A percentile compares a stretch with the other conserved stretches of the same genome.
These are phyloP conservation scores for Dactylorhiza incarnata DNA, from an alignment of 106 monocot species.

Conservation along the genomic window DNA sequence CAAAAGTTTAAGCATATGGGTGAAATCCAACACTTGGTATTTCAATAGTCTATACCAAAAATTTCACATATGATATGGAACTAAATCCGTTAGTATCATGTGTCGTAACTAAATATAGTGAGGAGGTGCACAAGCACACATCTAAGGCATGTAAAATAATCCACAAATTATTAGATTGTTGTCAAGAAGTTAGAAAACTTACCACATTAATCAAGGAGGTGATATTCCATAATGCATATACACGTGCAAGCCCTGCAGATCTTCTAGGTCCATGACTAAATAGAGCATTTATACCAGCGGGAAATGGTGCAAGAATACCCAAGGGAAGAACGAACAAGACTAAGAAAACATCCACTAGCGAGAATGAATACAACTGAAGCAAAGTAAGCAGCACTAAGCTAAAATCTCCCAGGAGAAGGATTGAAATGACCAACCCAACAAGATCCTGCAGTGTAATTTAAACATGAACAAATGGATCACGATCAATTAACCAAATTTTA, in stretches of 20 bases:
- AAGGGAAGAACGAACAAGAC: conserved; percentile 92
- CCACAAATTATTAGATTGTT: neutral
- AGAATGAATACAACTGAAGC: conserved; percentile 89
- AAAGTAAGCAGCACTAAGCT: conserved; percentile 96
- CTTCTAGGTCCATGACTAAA: conserved; percentile 96
- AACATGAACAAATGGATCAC: neutral
- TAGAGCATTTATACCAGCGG: conserved; percentile 96
- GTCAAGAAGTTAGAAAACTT: conserved; percentile 28
- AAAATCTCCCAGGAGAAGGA: conserved; percentile 86
- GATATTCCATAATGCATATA: conserved; percentile 93
- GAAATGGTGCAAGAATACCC: conserved; percentile 86
- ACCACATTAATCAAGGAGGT: conserved; percentile 94
- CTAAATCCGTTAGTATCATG: too few relatives aligned
- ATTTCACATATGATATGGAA: too few relatives aligned
- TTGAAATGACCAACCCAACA: conserved; percentile 87
- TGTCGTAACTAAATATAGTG: too few relatives aligned
- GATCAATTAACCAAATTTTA: neutral
- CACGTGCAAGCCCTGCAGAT: conserved; percentile 85
- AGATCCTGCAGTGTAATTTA: conserved; percentile 57
- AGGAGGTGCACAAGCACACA: too few relatives aligned
- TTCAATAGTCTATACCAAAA: too few relatives aligned
- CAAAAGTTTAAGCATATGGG: too few relatives aligned
- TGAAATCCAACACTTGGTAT: too few relatives aligned
- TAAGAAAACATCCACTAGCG: conserved; percentile 74
- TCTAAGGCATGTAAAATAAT: too few relatives aligned